Evolutionary conservation across 108 stramenopile genomes (phyloP), one percentile per base, ranked within the genome.

Genomic region (Cyclotella sp.): DNA sequence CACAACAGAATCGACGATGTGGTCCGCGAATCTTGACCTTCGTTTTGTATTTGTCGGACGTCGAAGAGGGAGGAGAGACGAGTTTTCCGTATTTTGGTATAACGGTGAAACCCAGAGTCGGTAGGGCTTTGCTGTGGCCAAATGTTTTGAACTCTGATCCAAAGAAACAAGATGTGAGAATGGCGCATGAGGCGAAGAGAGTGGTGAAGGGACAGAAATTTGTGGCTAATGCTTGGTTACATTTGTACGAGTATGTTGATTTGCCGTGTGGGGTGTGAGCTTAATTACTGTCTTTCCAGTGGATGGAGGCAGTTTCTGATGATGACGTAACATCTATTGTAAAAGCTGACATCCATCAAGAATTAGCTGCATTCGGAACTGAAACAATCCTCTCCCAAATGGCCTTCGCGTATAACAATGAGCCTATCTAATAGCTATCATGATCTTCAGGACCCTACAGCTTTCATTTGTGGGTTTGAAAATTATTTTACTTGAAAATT

Each of bases 11-110:
- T 41, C 66, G 45, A 47, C 67, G 72, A 43, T 77, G 74, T 47
- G 90, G 95, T 10, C 87, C 90, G 9, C 88, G 97, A 8, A 90
- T 96, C 16, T 82, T 90, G 62, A 94, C 93, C 9, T 85, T 94
- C 63, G 89, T 89, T 66, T 59, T 91, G 29, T 94, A 91, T 67
- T 76, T 95, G 22, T 84, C 26, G 12, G 89, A 90, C 66, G 93
- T 91, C 13, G 90, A 87, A 27, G 84, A 76, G 53, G 93, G 93
- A 39, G 93, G 93, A 44, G 75, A 65, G 12, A 80, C 75, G 11
- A 70, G 54, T n/a, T 90, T 88, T 68, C 68, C 81, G 9, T 42
- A 59, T 11, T 24, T 83, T 42, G 59, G 62, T 24, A 68, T 77
- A 9, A 57, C 55, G 5, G 73, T 84, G 15, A 59, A 76, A 34